phyloP scores from a whole-genome alignment of 495 filamentous ascomycete species.

The Daldinia vernicosa region DNA sequence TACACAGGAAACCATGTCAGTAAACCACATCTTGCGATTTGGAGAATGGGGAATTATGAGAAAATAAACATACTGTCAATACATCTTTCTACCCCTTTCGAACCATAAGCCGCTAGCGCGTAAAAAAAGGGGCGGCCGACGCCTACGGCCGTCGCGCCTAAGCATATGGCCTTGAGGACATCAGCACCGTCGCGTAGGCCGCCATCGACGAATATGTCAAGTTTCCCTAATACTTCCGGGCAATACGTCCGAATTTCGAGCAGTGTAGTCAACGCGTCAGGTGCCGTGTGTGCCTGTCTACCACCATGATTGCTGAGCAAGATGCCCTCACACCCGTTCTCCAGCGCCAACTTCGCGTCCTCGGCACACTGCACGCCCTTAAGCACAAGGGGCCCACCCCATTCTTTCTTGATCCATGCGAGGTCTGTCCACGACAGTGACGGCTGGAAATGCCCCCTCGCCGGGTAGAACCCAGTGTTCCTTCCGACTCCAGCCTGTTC shows the following conservation, averaged over 20 bases:
- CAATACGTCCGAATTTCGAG: conserved; percentile 68
- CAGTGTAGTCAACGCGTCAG: conserved; percentile 86
- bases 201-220: conserved; percentile 85
- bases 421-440: conserved; percentile 83
- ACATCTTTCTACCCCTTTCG: conserved; percentile 71
- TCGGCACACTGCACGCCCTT: conserved; percentile 90
- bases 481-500: conserved; percentile 40
- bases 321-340: conserved; percentile 76
- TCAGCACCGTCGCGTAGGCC: conserved; percentile 84
- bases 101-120: conserved; percentile 84
- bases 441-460: conserved; percentile 70
- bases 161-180: conserved; percentile 85
- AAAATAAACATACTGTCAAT: conserved; percentile 43
- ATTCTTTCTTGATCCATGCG: conserved; percentile 82
- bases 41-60: neutral
- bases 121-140: conserved; percentile 87
- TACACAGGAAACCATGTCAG: conserved; percentile 22
- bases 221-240: conserved; percentile 71
- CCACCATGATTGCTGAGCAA: conserved; percentile 90
- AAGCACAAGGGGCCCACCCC: conserved; percentile 83
- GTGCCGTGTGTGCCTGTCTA: conserved; percentile 82
- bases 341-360: conserved; percentile 78
- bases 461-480: conserved; percentile 29
- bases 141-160: conserved; percentile 85
- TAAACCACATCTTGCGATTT: neutral